phyloP scores from a whole-genome alignment of 2,329 filamentous ascomycete species.

The Metarhizium brunneum region DNA sequence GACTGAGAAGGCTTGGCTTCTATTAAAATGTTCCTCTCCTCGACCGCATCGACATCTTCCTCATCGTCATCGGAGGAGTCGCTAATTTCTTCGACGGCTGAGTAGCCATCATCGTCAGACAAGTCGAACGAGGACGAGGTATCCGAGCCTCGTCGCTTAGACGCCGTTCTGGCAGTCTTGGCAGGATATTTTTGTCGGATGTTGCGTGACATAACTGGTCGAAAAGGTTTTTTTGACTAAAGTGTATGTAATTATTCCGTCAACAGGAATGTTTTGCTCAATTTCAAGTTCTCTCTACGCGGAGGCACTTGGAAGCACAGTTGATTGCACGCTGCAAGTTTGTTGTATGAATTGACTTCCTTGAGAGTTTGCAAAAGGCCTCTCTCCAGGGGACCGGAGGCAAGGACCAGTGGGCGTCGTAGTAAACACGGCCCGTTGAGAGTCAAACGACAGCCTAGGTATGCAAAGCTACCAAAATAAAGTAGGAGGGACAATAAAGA shows the following conservation, averaged over 20 bases:
- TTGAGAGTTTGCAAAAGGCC: no score
- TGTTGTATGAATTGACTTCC: background rate
- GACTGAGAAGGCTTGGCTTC: slow-evolving; percentile 32
- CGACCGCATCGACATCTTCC: slow-evolving; percentile 65
- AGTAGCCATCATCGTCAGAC: slow-evolving; percentile 67
- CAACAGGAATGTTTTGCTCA: background rate
- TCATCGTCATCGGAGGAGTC: slow-evolving; percentile 73
- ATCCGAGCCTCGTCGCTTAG: slow-evolving; percentile 40
- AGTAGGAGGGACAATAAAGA: background rate
- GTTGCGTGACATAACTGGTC: slow-evolving; percentile 41
- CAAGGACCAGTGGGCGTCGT: background rate
- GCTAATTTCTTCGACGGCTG: slow-evolving; percentile 68
- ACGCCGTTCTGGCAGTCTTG: slow-evolving; percentile 30
- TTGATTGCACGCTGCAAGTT: background rate
- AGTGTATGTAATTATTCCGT: background rate
- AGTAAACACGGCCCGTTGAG: background rate
- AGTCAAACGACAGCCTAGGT: background rate
- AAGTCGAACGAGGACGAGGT: slow-evolving; percentile 46
- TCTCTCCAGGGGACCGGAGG: no score
- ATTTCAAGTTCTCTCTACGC: background rate
- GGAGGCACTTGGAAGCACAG: background rate
- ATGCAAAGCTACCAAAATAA: background rate
- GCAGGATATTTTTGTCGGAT: slow-evolving; percentile 37
- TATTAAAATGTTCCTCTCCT: slow-evolving; percentile 64
- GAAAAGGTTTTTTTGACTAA: background rate